Conservation (phyloP, 306 rosid genomes). For the Oemleria cerasiformis region DNA sequence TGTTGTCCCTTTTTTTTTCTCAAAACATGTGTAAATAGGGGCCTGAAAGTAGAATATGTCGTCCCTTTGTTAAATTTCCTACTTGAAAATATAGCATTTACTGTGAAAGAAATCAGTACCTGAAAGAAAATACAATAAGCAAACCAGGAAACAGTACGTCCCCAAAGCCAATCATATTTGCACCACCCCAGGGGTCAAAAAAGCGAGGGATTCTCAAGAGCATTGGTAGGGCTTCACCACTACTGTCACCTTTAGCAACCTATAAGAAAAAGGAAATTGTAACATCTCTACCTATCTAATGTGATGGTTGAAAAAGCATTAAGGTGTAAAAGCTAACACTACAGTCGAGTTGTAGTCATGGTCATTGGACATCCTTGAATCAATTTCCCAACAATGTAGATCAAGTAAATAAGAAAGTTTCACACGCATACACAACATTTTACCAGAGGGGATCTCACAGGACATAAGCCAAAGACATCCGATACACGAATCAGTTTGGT, state of each 20-base stretch:
- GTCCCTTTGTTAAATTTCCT: neutral
- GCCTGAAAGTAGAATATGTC: neutral
- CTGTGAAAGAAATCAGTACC: slow-evolving; percentile 43
- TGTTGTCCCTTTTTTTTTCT: neutral
- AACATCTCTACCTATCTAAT: neutral
- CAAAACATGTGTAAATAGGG: neutral
- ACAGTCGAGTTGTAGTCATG: neutral
- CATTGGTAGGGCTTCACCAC: slow-evolving; percentile 94
- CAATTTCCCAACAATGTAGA: neutral
- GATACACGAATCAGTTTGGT: neutral
- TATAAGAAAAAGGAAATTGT: slow-evolving; percentile 27
- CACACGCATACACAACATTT: neutral
- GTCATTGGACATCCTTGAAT: neutral
- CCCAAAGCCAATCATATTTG: slow-evolving; percentile 94
- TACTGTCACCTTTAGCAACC: slow-evolving; percentile 86
- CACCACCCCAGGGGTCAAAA: slow-evolving; percentile 92
- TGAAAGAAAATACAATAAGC: slow-evolving; percentile 72
- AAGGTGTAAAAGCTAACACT: neutral
- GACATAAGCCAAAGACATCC: neutral
- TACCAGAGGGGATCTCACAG: neutral
- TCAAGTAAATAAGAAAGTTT: neutral
- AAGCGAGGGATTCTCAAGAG: slow-evolving; percentile 78
- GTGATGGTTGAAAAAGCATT: neutral
- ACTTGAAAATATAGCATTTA: neutral
- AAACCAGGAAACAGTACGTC: slow-evolving; percentile 96